Evolutionary conservation across 306 rosid species (phyloP).

Genomic region (Hippophae rhamnoides): DNA sequence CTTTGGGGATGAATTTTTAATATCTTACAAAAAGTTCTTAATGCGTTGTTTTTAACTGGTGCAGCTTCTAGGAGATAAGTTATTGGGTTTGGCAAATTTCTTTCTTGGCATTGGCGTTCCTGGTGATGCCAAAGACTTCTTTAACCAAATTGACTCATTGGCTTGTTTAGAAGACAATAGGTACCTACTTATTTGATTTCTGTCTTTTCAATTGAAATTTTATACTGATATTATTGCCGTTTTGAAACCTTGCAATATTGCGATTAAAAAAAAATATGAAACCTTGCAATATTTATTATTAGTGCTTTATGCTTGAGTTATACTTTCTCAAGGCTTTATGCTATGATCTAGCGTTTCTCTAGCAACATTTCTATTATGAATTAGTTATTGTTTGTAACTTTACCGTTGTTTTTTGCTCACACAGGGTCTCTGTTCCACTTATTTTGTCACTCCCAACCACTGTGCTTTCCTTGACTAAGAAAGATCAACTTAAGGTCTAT

Average conservation of each 20-base stretch:
- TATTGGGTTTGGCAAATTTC: constrained; percentile 88
- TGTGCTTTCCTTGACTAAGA: constrained; percentile 69
- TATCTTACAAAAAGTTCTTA: constrained; percentile 12
- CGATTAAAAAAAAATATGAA: too few species aligned
- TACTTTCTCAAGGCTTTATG: background rate
- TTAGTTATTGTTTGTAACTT: constrained; percentile 5
- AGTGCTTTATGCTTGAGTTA: too few species aligned
- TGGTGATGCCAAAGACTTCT: constrained; percentile 81
- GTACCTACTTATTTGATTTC: constrained; percentile 29
- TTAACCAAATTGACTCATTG: constrained; percentile 77
- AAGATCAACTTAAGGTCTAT: constrained; percentile 74
- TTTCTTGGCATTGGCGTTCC: constrained; percentile 90
- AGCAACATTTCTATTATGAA: background rate
- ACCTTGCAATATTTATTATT: too few species aligned
- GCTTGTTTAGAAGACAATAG: constrained; percentile 71
- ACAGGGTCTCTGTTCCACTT: constrained; percentile 76
- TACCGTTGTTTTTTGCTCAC: constrained; percentile 20
- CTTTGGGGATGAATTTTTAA: constrained; percentile 3
- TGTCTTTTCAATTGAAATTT: background rate
- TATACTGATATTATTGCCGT: background rate
- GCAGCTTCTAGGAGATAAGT: constrained; percentile 71
- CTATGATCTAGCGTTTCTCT: background rate
- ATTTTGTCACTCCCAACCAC: constrained; percentile 74
- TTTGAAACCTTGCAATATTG: background rate
- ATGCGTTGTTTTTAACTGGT: constrained; percentile 29